Base-by-base conservation (phyloP, 2,329 filamentous ascomycete genomes). In the Claviceps monticola region DNA sequence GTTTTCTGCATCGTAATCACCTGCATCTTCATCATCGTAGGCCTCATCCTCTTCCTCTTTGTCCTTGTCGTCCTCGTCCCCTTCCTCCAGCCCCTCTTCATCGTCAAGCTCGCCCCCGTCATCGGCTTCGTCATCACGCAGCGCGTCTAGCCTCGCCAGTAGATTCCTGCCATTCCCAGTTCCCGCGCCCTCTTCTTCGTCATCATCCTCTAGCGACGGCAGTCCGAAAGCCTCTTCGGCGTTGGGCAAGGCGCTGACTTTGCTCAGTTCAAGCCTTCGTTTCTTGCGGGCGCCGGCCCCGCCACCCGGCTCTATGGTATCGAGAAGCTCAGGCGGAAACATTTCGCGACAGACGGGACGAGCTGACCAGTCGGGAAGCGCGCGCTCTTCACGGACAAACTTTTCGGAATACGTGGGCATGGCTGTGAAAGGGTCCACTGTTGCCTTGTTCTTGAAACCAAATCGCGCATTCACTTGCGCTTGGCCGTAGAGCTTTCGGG, bases 1-100 rank as follows among this genome's bases (percentile, higher is more conserved):
- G 9, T 71, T 71, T 58, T 82, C 78, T 2, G 78, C 78, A 45
- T 81, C 74, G 60, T 82, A 82, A 54, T 81, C 78, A 7, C 78
- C 78, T 1, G 74, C 78, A 48, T 78, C 75, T 53, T 80, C 76
- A 51, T 81, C 78, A 47, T 81, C 75, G 54, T 74, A 76, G 23
- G 65, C 67, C 51, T 75, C 72, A 51, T 75, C 73, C 56, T 74
- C 71, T 17, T 72, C 72, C 9, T 71, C 71, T 49, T 73, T 70
- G 36, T 67, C 66, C 41, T 64, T 59, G 7, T 66, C 72, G 49
- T 77, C 75, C 21, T 77, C 74, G 34, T 76, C 74, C 8, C 26
- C 26, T 49, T 73, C 71, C 37, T 67, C 66, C 41, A 64, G 59
- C 8, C 66, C 72, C 48, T 77, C 75, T 21, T 77, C 74, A 29